Conservation (phyloP, 306 rosid genomes). For the Lagenaria siceraria region DNA sequence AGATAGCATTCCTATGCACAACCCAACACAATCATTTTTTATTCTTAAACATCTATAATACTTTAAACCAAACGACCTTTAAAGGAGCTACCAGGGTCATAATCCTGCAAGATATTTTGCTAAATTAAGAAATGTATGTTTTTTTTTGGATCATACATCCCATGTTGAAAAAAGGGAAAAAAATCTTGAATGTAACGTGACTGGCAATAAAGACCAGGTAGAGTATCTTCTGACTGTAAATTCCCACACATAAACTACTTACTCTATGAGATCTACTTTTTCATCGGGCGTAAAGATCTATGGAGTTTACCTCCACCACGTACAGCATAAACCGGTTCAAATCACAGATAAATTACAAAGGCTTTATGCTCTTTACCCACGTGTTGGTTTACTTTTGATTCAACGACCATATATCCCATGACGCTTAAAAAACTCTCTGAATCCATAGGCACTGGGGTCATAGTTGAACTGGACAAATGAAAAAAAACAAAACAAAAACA, state of each 20-base stretch:
- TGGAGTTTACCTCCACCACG: not conserved
- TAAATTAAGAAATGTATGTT: not conserved
- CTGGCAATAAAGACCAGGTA: not conserved
- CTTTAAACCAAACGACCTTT: no score
- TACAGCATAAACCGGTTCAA: not conserved
- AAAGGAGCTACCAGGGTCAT: not conserved
- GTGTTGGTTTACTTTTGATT: constrained; percentile 26
- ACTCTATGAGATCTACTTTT: not conserved
- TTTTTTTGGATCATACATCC: no score
- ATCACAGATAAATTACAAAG: not conserved
- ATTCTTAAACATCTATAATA: no score
- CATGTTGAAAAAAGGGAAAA: not conserved
- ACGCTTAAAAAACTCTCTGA: constrained; percentile 88
- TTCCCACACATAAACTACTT: not conserved
- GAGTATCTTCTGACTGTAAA: not conserved
- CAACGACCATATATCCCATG: constrained; percentile 39
- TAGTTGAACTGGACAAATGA: constrained; percentile 48
- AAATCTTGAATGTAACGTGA: not conserved
- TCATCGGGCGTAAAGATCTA: not conserved
- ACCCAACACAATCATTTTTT: no score
- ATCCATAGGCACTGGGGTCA: constrained; percentile 72
- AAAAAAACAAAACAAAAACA: constrained; percentile 9
- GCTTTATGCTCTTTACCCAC: not conserved
- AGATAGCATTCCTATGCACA: no score
- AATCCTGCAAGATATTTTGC: not conserved